Conservation (phyloP, 495 filamentous ascomycete species). For the Aspergillus heteromorphus region DNA sequence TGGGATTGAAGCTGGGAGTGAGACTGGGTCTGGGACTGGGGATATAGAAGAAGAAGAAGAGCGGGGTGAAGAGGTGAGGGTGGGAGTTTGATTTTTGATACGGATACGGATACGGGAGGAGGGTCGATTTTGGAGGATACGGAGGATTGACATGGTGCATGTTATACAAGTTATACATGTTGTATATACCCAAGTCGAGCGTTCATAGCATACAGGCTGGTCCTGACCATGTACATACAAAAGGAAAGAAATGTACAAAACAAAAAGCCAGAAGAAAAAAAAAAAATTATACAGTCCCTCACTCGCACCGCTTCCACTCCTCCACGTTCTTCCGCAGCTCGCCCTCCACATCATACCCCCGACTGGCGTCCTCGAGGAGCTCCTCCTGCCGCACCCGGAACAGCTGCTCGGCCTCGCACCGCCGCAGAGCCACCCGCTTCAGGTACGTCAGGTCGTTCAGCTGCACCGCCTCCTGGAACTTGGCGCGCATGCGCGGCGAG, state of each 20-base stretch:
- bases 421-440: conserved; percentile 27
- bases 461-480: conserved; percentile 55
- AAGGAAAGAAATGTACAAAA: conserved; percentile 4
- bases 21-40: conserved; percentile 1
- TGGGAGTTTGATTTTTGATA: neutral
- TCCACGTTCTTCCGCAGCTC: conserved; percentile 44
- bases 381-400: conserved; percentile 41
- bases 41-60: conserved; percentile 1
- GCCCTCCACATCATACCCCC: conserved; percentile 41
- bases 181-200: neutral
- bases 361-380: conserved; percentile 35
- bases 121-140: too few relatives aligned
- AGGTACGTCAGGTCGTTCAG: conserved; percentile 53
- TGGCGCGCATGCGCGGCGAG: conserved; percentile 64
- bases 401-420: conserved; percentile 42
- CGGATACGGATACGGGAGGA: neutral
- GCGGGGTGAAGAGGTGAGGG: neutral
- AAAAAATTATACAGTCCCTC: conserved; percentile 3
- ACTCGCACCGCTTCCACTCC: conserved; percentile 55
- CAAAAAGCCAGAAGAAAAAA: neutral
- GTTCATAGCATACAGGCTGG: conserved; percentile 2
- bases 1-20: conserved; percentile 1
- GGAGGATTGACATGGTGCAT: too few relatives aligned
- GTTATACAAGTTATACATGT: neutral
- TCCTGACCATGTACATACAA: conserved; percentile 1